Evolutionary conservation across 2,329 filamentous ascomycete genomes (phyloP).

Genomic region (Alternaria consortialis): DNA sequence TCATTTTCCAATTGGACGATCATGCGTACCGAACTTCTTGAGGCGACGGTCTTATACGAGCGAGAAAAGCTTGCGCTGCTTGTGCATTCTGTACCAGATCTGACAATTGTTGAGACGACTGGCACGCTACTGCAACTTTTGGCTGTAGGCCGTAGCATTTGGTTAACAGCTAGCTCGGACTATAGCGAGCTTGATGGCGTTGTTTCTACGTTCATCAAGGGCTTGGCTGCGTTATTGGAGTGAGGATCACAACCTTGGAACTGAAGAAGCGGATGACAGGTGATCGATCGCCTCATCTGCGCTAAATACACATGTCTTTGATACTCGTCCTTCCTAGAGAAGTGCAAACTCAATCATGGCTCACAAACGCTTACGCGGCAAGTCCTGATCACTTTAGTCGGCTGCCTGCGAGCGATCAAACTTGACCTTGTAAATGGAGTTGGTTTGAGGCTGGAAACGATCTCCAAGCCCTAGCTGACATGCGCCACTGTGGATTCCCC

Average conservation of each 20-base stretch:
- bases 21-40: conserved; percentile 10
- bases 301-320: not conserved
- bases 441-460: not conserved
- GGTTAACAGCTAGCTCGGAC: conserved; percentile 25
- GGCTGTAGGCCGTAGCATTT: conserved; percentile 25
- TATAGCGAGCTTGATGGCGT: conserved; percentile 33
- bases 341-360: not conserved
- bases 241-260: conserved; percentile 6
- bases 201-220: conserved; percentile 27
- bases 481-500: not conserved
- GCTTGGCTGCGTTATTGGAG: conserved; percentile 24
- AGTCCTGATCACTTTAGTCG: not conserved
- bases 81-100: conserved; percentile 31
- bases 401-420: not conserved
- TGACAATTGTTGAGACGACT: conserved; percentile 19
- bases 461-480: not conserved
- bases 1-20: conserved; percentile 27
- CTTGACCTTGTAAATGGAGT: not conserved
- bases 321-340: not conserved
- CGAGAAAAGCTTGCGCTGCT: conserved; percentile 24
- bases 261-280: conserved; percentile 6
- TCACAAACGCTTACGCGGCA: not conserved
- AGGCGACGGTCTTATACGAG: conserved; percentile 25
- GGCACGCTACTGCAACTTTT: conserved; percentile 24
- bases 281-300: conserved; percentile 1